These are phyloP conservation scores for Boletus reticulatus DNA, from an alignment of 768 basidiomycete species.

Conservation along the genomic window DNA sequence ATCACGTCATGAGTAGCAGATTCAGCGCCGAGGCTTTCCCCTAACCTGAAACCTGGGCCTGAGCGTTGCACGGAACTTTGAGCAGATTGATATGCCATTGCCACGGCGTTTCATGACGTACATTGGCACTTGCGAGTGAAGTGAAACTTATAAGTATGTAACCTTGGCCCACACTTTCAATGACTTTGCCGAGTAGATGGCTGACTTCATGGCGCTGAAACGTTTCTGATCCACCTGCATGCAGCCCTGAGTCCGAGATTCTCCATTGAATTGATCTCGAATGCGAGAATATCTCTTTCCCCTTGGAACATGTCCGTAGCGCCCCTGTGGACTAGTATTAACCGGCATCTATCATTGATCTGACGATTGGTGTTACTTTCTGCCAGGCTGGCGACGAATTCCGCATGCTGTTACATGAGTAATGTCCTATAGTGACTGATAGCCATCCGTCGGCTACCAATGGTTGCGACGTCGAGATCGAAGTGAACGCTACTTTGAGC, in stretches of 20 bases:
- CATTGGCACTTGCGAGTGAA: background rate
- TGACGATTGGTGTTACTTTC: constrained; percentile 5
- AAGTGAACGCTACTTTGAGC: background rate
- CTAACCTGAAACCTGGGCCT: background rate
- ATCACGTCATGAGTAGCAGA: background rate
- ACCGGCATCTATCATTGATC: constrained; percentile 4
- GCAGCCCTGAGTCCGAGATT: constrained; percentile 25
- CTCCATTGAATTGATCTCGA: constrained; percentile 19
- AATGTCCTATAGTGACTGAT: background rate
- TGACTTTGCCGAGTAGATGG: constrained; percentile 5
- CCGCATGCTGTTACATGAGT: background rate
- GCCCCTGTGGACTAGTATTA: constrained; percentile 7
- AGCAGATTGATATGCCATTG: background rate
- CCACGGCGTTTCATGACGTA: constrained; percentile 6
- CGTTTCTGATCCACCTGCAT: constrained; percentile 24
- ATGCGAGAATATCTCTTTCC: constrained; percentile 16
- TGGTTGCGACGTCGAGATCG: background rate
- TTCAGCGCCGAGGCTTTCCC: background rate
- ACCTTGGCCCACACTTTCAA: constrained; percentile 10
- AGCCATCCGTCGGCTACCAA: constrained; percentile 6
- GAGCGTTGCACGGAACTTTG: background rate
- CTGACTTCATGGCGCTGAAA: constrained; percentile 20
- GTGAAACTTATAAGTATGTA: constrained; percentile 1
- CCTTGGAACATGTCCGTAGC: constrained; percentile 15
- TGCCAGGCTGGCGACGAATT: constrained; percentile 2